phyloP scores from a whole-genome alignment of 768 basidiomycete genomes.

The Pulveroboletus sp. region DNA sequence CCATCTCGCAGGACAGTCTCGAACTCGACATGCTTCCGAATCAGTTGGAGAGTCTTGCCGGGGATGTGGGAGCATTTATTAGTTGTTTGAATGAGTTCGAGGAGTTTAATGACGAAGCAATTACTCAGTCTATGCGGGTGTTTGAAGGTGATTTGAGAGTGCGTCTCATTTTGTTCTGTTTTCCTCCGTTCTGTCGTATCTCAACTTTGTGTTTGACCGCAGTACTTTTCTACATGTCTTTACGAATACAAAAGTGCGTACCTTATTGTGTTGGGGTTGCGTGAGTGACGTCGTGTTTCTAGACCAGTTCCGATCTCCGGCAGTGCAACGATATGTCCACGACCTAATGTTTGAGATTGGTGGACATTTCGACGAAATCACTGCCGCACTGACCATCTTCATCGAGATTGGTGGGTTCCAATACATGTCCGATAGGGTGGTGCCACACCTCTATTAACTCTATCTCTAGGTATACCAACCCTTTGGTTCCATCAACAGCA shows the following conservation, averaged over 20 bases:
- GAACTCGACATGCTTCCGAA: slow-evolving; percentile 44
- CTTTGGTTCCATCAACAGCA: slow-evolving; percentile 51
- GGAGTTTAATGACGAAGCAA: slow-evolving; percentile 48
- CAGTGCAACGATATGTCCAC: slow-evolving; percentile 50
- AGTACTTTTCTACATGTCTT: slow-evolving; percentile 51
- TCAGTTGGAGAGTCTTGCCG: slow-evolving; percentile 41
- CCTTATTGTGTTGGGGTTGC: neutral
- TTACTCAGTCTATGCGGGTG: slow-evolving; percentile 42
- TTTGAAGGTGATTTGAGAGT: slow-evolving; percentile 48
- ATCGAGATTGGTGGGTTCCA: slow-evolving; percentile 43
- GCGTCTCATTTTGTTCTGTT: neutral
- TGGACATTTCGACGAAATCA: slow-evolving; percentile 47
- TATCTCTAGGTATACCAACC: slow-evolving; percentile 41
- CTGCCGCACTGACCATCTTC: slow-evolving; percentile 42
- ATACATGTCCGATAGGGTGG: neutral
- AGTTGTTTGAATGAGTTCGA: slow-evolving; percentile 50
- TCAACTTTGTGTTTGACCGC: neutral
- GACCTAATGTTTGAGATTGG: slow-evolving; percentile 45
- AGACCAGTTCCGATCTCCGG: slow-evolving; percentile 48
- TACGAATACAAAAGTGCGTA: slow-evolving; percentile 40
- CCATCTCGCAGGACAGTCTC: slow-evolving; percentile 33
- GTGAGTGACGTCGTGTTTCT: neutral
- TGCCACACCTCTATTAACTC: neutral
- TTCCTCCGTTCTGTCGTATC: neutral
- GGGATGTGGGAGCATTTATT: slow-evolving; percentile 44